phyloP scores from a whole-genome alignment of 306 rosid species.

The Prunus salicina region DNA sequence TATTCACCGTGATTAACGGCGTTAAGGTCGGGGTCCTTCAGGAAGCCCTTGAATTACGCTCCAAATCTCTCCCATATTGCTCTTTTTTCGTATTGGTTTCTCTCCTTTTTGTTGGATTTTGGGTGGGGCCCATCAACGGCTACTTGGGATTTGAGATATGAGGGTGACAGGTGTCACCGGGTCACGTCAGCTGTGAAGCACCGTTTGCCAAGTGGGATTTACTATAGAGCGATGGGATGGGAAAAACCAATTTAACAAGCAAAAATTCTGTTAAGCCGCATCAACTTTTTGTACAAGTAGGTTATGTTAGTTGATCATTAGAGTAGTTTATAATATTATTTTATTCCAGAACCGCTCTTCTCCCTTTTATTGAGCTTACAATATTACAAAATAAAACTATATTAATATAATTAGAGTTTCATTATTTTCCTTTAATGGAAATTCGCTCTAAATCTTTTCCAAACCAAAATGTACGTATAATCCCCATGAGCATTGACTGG shows the following conservation, averaged over 20 bases:
- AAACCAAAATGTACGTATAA: no score
- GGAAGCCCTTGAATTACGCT: slow-evolving; percentile 22
- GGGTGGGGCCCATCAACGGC: slow-evolving; percentile 35
- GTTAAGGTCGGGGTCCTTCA: slow-evolving; percentile 19
- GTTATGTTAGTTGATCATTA: no score
- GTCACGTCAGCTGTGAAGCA: slow-evolving; percentile 12
- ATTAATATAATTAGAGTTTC: no score
- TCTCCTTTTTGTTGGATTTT: not conserved
- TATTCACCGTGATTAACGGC: slow-evolving; percentile 36
- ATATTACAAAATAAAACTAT: no score
- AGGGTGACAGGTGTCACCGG: not conserved
- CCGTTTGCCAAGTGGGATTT: not conserved
- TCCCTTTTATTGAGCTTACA: no score
- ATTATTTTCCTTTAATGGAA: no score
- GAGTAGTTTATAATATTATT: no score
- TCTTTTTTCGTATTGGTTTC: not conserved
- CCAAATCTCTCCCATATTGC: not conserved
- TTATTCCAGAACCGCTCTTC: no score
- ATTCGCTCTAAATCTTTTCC: no score
- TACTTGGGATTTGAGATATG: not conserved
- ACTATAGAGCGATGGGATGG: not conserved
- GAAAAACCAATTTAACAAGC: not conserved
- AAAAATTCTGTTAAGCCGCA: no score
- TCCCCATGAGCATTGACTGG: not conserved
- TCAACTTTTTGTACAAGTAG: no score